phyloP scores from a whole-genome alignment of 2,329 filamentous ascomycete genomes.

The Akanthomyces lecanii region DNA sequence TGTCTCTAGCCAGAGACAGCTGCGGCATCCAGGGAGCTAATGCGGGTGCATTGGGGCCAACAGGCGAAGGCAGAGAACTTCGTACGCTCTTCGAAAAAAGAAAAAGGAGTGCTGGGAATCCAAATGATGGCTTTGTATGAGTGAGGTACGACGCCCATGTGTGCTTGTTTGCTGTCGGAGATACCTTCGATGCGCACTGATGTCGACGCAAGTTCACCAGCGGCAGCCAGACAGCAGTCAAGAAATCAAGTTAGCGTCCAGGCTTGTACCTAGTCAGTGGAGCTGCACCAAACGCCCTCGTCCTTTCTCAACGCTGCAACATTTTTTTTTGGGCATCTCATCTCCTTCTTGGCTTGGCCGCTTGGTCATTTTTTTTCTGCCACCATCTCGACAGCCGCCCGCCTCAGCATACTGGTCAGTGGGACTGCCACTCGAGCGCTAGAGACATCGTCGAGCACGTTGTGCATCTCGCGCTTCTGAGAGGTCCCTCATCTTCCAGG shows the following conservation, averaged over 20 bases:
- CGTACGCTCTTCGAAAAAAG: background rate
- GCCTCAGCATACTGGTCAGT: background rate
- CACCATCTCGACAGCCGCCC: background rate
- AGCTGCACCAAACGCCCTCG: background rate
- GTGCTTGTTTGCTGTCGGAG: background rate
- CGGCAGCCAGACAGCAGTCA: background rate
- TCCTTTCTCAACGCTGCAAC: background rate
- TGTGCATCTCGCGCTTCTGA: conserved; percentile 1
- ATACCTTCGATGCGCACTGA: background rate
- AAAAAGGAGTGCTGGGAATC: background rate
- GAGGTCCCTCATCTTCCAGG: background rate
- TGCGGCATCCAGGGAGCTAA: background rate
- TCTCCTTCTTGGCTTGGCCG: background rate
- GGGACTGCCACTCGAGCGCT: background rate
- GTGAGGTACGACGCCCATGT: too few relatives aligned
- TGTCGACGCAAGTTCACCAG: background rate
- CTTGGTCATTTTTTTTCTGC: background rate
- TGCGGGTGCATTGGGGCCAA: background rate
- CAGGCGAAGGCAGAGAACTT: background rate
- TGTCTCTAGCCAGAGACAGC: background rate
- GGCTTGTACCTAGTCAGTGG: background rate
- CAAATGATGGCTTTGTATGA: background rate
- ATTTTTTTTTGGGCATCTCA: background rate
- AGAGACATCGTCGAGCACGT: conserved; percentile 15
- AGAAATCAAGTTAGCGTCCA: too few relatives aligned